phyloP scores from a whole-genome alignment of 2,329 filamentous ascomycete species.

The Hypoxylon rubiginosum region DNA sequence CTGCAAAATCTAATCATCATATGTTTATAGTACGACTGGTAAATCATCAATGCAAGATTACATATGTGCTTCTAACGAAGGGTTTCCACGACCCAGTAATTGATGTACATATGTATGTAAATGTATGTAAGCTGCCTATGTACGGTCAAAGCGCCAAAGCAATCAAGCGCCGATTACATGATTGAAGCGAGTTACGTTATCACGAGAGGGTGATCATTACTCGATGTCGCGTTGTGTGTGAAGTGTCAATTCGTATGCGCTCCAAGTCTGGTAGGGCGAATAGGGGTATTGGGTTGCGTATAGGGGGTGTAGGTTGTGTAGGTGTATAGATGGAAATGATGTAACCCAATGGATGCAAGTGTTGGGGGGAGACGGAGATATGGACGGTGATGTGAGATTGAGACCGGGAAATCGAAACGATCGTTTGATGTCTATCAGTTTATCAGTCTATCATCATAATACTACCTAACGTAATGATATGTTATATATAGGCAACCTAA shows the following conservation, averaged over 20 bases:
- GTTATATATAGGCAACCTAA: neutral
- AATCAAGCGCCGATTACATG: slow-evolving; percentile 2
- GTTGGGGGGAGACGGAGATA: neutral
- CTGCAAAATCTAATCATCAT: slow-evolving; percentile 6
- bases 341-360: slow-evolving; percentile 1
- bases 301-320: neutral
- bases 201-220: slow-evolving; percentile 26
- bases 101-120: neutral
- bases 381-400: neutral
- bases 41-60: neutral
- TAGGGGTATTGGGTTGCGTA: neutral
- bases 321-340: neutral
- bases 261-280: neutral
- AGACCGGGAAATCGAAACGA: neutral
- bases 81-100: neutral
- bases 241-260: neutral
- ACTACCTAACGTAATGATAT: neutral
- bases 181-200: slow-evolving; percentile 11
- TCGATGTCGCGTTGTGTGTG: slow-evolving; percentile 8
- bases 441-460: neutral
- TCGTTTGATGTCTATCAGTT: neutral
- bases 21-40: slow-evolving; percentile 14
- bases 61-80: neutral
- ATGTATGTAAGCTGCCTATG: neutral
- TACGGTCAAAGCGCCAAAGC: neutral